phyloP scores from a whole-genome alignment of 805 yeast species.

The Wickerhamomyces hampshirensis region DNA sequence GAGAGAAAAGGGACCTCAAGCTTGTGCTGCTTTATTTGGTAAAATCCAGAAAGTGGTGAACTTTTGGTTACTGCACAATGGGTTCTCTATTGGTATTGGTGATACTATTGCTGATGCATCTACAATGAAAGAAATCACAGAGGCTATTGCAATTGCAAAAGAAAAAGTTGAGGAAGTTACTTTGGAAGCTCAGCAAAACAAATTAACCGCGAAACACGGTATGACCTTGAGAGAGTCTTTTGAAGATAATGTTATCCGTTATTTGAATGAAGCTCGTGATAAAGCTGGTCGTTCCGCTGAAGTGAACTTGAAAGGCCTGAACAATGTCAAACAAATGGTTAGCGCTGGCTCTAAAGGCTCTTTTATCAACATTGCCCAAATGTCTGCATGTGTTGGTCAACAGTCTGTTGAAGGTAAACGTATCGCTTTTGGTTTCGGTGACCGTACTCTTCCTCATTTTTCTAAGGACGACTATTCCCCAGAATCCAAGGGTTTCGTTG shows the following conservation, averaged over 20 bases:
- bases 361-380: conserved; percentile 95
- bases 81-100: conserved; percentile 99
- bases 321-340: conserved; percentile 98
- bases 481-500: conserved; percentile 96
- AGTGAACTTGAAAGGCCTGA: conserved; percentile 86
- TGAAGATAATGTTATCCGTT: conserved; percentile 94
- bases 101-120: conserved; percentile 98
- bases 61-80: conserved; percentile 93
- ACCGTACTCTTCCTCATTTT: conserved; percentile 95
- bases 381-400: conserved; percentile 99
- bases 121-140: conserved; percentile 91
- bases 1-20: conserved; percentile 93
- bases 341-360: conserved; percentile 99
- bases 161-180: conserved; percentile 92
- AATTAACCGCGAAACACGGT: conserved; percentile 95
- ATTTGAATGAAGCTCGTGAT: conserved; percentile 96
- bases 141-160: conserved; percentile 90
- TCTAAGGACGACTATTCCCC: conserved; percentile 98
- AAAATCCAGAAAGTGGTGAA: conserved; percentile 93
- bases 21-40: conserved; percentile 87
- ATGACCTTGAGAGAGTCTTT: conserved; percentile 98
- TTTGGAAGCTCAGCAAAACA: conserved; percentile 84
- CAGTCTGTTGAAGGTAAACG: conserved; percentile 99
- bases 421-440: conserved; percentile 95
- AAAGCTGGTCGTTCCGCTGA: conserved; percentile 99